Evolutionary conservation across 2,329 filamentous ascomycete genomes (phyloP).

Genomic region (Clonostachys rosea): DNA sequence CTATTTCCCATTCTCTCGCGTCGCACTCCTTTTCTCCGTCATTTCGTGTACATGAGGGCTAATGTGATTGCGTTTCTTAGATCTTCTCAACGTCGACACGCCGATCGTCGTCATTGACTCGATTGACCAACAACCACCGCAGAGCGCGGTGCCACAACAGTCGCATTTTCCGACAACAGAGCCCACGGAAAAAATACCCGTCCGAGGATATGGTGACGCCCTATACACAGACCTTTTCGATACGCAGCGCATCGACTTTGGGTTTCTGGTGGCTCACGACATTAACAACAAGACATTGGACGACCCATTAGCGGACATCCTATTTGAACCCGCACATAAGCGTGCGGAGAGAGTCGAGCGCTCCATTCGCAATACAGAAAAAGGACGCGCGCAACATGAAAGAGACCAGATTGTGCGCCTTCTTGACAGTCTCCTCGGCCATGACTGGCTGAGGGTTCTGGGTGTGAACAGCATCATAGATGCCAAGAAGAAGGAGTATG

Average conservation of each 20-base stretch:
- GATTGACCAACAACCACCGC: slow-evolving; percentile 5
- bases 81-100: slow-evolving; percentile 68
- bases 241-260: slow-evolving; percentile 51
- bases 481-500: slow-evolving; percentile 78
- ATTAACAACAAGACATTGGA: slow-evolving; percentile 32
- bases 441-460: slow-evolving; percentile 90
- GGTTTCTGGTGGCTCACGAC: slow-evolving; percentile 42
- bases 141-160: too few relatives aligned
- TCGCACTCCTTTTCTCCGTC: background rate
- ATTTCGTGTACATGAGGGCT: background rate
- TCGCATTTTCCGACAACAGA: too few relatives aligned
- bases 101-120: slow-evolving; percentile 67
- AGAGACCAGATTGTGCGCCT: slow-evolving; percentile 60
- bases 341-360: slow-evolving; percentile 57
- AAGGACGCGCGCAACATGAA: slow-evolving; percentile 61
- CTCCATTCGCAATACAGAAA: slow-evolving; percentile 60
- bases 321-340: slow-evolving; percentile 50
- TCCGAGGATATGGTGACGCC: slow-evolving; percentile 50
- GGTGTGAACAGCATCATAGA: slow-evolving; percentile 84
- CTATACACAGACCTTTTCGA: slow-evolving; percentile 53
- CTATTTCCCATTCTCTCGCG: background rate
- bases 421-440: slow-evolving; percentile 80
- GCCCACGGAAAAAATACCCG: slow-evolving; percentile 14
- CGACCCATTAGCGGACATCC: slow-evolving; percentile 52
- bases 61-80: slow-evolving; percentile 33